Base-by-base conservation (phyloP, 1,284 basidiomycete species). In the Pterulicium gracile region DNA sequence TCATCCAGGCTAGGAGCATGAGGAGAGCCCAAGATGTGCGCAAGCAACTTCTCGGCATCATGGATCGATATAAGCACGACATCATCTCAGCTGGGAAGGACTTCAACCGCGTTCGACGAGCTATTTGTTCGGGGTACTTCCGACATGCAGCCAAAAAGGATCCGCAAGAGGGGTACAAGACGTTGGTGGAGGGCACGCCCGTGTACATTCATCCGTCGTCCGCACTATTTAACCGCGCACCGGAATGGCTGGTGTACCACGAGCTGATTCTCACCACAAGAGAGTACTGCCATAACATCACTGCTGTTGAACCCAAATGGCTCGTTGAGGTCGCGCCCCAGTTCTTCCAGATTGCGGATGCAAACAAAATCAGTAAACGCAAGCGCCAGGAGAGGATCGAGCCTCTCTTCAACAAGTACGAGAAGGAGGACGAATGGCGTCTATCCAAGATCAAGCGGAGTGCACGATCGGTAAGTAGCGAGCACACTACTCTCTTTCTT, bases 381-480 rank as follows among this genome's bases (percentile, higher is more conserved):
- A 98, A 99, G 75, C 82, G 81, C 62, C 84, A 93, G 61, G 95
- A 98, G 70, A 97, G 94, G 78, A 95, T 98, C 54, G 88, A 96
- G 60, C 95, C 94, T 3, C 61, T 93, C 56, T 91, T 65, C 67
- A 89, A 90, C 70, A 88, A 89, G 67, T 89, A 86, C 64, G 85
- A 91, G 69, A 88, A 90, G 58, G 81, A 87, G 42, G 88, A 92
- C 66, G 89, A 91, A 58, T 93, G 88, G 89, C 73, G 89, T 45
- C 65, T 92, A 57, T 91, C 88, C 4, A 90, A 90, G 60, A 73
- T 90, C 69, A 90, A 90, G 66, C 72, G 88, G 51, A 89, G 85
- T 58, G 86, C 88, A 34, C 77, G 89, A 52, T 89, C 88, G 52
- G 81, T 84, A 65, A 48, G 80, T 74, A 15, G 44, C 27, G 24